Evolutionary conservation across 495 filamentous ascomycete species (phyloP).

Genomic region (Aspergillus ellipticus): DNA sequence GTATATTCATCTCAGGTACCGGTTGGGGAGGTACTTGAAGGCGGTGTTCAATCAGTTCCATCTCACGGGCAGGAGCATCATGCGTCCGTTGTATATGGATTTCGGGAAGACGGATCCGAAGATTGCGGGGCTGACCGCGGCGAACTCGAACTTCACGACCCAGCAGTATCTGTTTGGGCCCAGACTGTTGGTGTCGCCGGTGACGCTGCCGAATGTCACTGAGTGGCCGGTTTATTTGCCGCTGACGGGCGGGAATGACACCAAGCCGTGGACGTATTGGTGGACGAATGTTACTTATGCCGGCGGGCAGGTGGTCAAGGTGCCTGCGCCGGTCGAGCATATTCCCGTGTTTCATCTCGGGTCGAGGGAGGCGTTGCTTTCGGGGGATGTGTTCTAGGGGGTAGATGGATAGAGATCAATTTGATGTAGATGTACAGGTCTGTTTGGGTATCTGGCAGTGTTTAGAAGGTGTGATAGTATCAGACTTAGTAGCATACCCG

Average conservation of each 20-base stretch:
- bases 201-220: slow-evolving; percentile 23
- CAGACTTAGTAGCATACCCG: no score
- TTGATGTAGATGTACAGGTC: no score
- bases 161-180: slow-evolving; percentile 35
- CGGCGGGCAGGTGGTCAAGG: slow-evolving; percentile 23
- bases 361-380: slow-evolving; percentile 15
- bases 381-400: slow-evolving; percentile 19
- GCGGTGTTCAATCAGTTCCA: slow-evolving; percentile 22
- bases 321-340: slow-evolving; percentile 21
- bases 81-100: slow-evolving; percentile 31
- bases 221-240: slow-evolving; percentile 31
- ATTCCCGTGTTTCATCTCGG: slow-evolving; percentile 27
- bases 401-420: no score
- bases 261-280: slow-evolving; percentile 27
- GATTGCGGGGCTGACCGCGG: slow-evolving; percentile 14
- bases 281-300: slow-evolving; percentile 27
- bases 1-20: slow-evolving; percentile 29
- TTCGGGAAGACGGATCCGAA: slow-evolving; percentile 21
- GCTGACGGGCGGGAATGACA: slow-evolving; percentile 7
- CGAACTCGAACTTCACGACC: slow-evolving; percentile 22
- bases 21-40: slow-evolving; percentile 18
- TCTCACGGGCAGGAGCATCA: slow-evolving; percentile 23
- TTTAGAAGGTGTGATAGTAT: no score
- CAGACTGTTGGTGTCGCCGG: slow-evolving; percentile 21
- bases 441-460: no score